Conservation (phyloP, 2,329 filamentous ascomycete genomes). For the Fusarium sp. region DNA sequence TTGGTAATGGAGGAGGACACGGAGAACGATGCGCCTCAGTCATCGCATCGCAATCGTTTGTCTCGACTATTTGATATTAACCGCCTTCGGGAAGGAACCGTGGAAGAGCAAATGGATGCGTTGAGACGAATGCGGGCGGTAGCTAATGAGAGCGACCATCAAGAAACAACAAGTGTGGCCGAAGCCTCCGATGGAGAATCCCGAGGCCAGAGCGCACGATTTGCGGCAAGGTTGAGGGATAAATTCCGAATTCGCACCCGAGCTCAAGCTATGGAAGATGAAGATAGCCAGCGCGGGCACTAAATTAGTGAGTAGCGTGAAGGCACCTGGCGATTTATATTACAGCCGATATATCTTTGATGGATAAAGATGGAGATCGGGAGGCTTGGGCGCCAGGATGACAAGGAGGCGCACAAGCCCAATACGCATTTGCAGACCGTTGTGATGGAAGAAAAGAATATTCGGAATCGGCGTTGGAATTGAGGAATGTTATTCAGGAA, state of each 20-base stretch:
- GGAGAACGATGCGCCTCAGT: conserved; percentile 47
- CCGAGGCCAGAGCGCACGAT: conserved; percentile 55
- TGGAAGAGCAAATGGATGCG: conserved; percentile 71
- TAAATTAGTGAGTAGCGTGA: neutral
- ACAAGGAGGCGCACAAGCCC: neutral
- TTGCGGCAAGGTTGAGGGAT: conserved; percentile 63
- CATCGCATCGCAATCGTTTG: conserved; percentile 56
- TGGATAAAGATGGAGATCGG: neutral
- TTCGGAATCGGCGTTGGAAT: conserved; percentile 34
- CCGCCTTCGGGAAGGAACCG: conserved; percentile 66
- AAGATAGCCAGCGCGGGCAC: conserved; percentile 22
- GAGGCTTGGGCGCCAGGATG: neutral
- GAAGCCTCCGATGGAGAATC: conserved; percentile 46
- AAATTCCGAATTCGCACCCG: conserved; percentile 64
- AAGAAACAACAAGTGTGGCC: conserved; percentile 18
- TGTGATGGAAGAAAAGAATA: conserved; percentile 8
- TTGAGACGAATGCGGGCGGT: conserved; percentile 59
- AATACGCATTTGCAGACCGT: conserved; percentile 2
- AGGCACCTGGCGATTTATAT: neutral
- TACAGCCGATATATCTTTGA: neutral
- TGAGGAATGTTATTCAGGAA: conserved; percentile 14
- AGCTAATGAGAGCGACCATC: conserved; percentile 36
- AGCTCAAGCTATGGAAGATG: conserved; percentile 50
- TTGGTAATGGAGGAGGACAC: conserved; percentile 56
- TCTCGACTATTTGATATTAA: conserved; percentile 68